Conservation (phyloP, 23 red algal genomes). For the Agarophyton chilense region DNA sequence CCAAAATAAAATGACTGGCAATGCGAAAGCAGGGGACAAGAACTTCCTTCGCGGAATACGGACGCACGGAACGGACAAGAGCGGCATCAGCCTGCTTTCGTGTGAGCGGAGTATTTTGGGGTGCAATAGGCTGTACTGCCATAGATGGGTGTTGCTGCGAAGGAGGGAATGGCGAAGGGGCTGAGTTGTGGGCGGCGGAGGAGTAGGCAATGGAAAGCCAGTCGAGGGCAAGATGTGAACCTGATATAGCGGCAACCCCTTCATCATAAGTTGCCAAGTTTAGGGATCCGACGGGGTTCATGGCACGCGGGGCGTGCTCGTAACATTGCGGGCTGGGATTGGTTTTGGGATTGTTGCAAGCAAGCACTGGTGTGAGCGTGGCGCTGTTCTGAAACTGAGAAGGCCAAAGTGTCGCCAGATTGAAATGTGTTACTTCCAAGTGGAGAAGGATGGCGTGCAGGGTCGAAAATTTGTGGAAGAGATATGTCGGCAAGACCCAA, state of each 20-base stretch:
- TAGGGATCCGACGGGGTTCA: constrained; percentile 68
- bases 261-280: constrained; percentile 65
- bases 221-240: constrained; percentile 33
- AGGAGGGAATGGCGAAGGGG: neutral
- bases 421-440: neutral
- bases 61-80: constrained; percentile 22
- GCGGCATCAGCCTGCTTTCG: constrained; percentile 20
- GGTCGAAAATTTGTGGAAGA: neutral
- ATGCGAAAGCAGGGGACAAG: constrained; percentile 49
- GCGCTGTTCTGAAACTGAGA: neutral
- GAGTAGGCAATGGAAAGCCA: constrained; percentile 57
- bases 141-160: neutral
- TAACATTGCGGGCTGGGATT: constrained; percentile 41
- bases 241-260: constrained; percentile 47
- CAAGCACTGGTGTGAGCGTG: neutral
- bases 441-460: neutral
- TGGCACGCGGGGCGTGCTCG: constrained; percentile 59
- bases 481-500: neutral
- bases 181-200: neutral
- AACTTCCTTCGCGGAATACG: constrained; percentile 39
- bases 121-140: neutral
- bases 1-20: constrained; percentile 22
- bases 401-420: constrained; percentile 16
- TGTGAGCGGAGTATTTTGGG: constrained; percentile 4
- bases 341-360: neutral